Evolutionary conservation across 1,284 basidiomycete genomes (phyloP), one percentile per base, ranked within the genome.

Genomic region (Ustilago shanxiensis): DNA sequence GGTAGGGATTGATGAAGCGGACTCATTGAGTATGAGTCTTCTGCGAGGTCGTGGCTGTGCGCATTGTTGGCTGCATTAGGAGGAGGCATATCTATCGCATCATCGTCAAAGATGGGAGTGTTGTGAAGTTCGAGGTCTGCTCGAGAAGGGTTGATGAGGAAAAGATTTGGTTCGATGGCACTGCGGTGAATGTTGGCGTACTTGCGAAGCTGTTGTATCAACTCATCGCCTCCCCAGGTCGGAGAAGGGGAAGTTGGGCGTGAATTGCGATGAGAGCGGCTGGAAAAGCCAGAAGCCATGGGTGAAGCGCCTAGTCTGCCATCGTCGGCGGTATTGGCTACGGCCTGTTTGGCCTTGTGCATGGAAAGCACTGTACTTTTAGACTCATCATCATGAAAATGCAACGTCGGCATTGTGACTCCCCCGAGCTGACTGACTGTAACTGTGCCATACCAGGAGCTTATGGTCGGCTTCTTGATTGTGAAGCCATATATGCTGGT

Each of bases 331-430:
- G 83, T 72, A 2, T 81, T 77, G 8, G 77, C 60, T 53, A 20
- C 37, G 4, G 67, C 44, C n/a, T 59, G 53, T 33, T 66, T 71
- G 1, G 74, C 74, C 31, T 45, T 66, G 28, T 73, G 64, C 71
- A 79, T 74, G 10, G 74, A 77, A 4, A 79, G 66, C 0, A 77
- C 72, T 5, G 77, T 79, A 51, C 71, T 79, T 52, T 73, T 72
- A 52, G 74, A 77, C 47, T 82, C 95, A 77, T 98, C 95, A 83
- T 98, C 96, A 85, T 98, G 96, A 86, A 98, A 98, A 86, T 95
- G 91, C 4, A 99, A 89, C 0, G 93, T 95, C 0, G 95, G 94
- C 0, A 98, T 89, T 0, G 94, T 95, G 44, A 94, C 90, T 14
- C 95, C 95, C 72, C 92, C 95, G 60, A 92, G 92, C 44, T 98